Evolutionary conservation across 2,329 filamentous ascomycete species (phyloP), one percentile per base, ranked within the genome.

Genomic region (Samsoniella hepiali): DNA sequence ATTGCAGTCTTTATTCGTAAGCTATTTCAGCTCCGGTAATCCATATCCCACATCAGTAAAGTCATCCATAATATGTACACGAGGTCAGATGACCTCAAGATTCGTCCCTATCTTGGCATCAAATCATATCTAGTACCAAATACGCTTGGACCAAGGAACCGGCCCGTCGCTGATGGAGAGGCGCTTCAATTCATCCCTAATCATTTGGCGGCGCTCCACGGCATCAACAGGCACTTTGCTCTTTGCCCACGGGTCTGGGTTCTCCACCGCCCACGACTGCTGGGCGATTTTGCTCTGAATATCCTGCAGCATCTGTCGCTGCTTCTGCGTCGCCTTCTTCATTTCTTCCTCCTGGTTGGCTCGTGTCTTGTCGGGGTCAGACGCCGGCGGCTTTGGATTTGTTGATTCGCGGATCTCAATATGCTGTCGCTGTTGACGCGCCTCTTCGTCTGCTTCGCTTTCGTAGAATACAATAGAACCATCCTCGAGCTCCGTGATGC

Each of bases 141-240:
- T 32, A 17, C 61, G 42, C 38, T 38, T 58, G 5, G 60, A 49
- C 60, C 60, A 62, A 2, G 60, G 51, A 17, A 79, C 75, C 15
- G 76, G 81, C 71, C 75, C 74, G 3, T 81, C 74, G 17, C 75
- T 73, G 69, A 79, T 79, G 7, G 82, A 76, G 62, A 82, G 69
- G 66, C 73, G 77, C 71, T 73, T 74, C 65, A 88, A 80, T 68
- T 87, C 84, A 65, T 84, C 81, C 70, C 84, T 86, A 69, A 87
- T 88, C 67, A 80, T 76, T 70, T 77, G 77, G 68, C 86, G 78
- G 68, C 86, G 79, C 73, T 85, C 81, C 0, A 81, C 82, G 62
- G 76, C 75, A 63, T 77, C 83, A 27, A 86, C 72, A 1, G 81
- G 82, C 69, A 83, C 79, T 62, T 79, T 74, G 47, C 74, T 74